Evolutionary conservation across 2,329 filamentous ascomycete genomes (phyloP).

Genomic region (Leptographium procerum): DNA sequence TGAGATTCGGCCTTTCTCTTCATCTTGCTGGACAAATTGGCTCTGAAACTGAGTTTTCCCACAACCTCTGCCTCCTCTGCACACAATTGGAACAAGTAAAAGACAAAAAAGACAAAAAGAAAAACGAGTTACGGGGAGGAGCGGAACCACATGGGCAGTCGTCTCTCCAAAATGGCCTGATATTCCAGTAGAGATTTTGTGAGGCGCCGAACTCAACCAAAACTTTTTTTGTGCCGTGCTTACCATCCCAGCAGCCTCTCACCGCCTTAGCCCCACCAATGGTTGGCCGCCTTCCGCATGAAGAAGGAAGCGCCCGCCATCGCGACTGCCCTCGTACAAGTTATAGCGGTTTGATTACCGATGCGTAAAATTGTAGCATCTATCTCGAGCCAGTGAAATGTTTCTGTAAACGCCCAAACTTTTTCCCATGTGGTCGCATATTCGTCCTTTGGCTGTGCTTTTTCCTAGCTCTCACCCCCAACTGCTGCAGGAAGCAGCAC

Average conservation of each 20-base stretch:
- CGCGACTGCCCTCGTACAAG: too few relatives aligned
- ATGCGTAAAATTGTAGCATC: too few relatives aligned
- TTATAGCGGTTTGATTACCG: too few relatives aligned
- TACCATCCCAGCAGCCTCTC: not conserved
- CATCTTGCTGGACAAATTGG: not conserved
- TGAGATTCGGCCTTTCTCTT: constrained; percentile 30
- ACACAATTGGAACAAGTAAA: not conserved
- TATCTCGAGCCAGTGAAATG: too few relatives aligned
- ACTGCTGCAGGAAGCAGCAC: too few relatives aligned
- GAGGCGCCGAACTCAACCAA: not conserved
- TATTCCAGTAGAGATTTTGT: not conserved
- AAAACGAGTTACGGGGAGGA: not conserved
- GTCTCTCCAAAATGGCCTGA: not conserved
- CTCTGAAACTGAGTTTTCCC: not conserved
- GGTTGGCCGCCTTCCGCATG: not conserved
- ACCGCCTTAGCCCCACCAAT: not conserved
- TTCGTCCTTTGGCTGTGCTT: too few relatives aligned
- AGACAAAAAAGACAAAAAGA: not conserved
- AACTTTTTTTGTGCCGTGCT: not conserved
- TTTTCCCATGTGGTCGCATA: too few relatives aligned
- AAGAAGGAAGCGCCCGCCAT: not conserved
- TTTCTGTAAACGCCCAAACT: too few relatives aligned
- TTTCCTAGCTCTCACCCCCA: too few relatives aligned
- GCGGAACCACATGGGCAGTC: not conserved
- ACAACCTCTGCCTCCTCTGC: not conserved